Percentiles rank a stretch among this genome's conserved stretches.
Evolutionary conservation across 345 rosid genomes (phyloP).

Genomic region (Citropsis articulata): DNA sequence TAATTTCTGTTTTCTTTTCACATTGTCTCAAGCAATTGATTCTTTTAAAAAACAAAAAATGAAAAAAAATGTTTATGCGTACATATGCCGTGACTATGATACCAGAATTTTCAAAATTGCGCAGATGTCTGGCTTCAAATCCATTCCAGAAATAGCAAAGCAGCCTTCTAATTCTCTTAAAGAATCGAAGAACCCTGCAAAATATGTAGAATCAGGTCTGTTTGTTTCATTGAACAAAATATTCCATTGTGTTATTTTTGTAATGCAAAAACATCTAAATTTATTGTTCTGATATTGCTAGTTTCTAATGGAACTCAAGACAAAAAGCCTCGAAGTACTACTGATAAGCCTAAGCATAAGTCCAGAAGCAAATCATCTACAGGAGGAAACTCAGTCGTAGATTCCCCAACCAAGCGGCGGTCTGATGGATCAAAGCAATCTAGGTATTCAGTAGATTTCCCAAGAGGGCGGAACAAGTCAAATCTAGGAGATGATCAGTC

Average conservation of each 20-base stretch:
- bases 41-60: no score
- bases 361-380: conserved; percentile 28
- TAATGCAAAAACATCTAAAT: neutral
- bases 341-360: conserved; percentile 34
- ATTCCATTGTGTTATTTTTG: neutral
- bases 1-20: conserved; percentile 9
- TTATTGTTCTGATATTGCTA: neutral
- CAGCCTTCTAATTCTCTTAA: conserved; percentile 11
- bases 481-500: conserved; percentile 22
- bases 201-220: conserved; percentile 19
- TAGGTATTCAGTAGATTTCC: conserved; percentile 37
- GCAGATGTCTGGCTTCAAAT: conserved; percentile 46
- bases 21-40: neutral
- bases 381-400: conserved; percentile 13
- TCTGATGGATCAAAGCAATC: conserved; percentile 33
- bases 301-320: neutral
- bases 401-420: conserved; percentile 26
- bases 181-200: neutral
- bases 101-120: neutral
- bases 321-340: conserved; percentile 8
- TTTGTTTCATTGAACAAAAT: neutral
- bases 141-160: conserved; percentile 9
- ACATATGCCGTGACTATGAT: neutral
- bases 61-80: neutral
- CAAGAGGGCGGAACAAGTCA: conserved; percentile 17